Evolutionary conservation across 306 rosid species (phyloP).

Genomic region (Gleditsia sinensis): DNA sequence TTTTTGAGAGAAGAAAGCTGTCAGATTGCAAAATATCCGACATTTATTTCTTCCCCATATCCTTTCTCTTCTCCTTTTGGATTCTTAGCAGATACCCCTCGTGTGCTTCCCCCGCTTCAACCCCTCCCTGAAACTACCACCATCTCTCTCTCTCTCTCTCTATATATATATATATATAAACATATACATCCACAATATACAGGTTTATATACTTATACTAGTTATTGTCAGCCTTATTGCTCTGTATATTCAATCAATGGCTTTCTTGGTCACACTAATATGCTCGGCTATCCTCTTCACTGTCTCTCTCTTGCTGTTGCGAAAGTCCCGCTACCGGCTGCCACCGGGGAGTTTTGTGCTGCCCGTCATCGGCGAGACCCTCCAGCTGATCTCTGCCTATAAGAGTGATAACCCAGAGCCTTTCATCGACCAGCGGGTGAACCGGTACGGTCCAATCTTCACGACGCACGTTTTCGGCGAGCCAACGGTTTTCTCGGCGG

Average conservation of each 20-base stretch:
- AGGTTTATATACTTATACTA: neutral
- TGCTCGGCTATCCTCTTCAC: slow-evolving; percentile 1
- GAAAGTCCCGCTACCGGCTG: slow-evolving; percentile 39
- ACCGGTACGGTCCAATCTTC: slow-evolving; percentile 74
- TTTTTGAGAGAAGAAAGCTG: neutral
- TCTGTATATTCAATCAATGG: slow-evolving; percentile 43
- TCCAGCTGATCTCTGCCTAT: slow-evolving; percentile 83
- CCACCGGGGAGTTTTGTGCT: slow-evolving; percentile 87
- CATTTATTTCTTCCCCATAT: slow-evolving; percentile 35
- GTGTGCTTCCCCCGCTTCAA: slow-evolving; percentile 33
- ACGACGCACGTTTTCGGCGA: slow-evolving; percentile 89
- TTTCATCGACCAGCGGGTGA: slow-evolving; percentile 76
- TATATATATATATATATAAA: neutral
- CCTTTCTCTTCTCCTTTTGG: slow-evolving; percentile 17
- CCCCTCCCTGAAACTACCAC: slow-evolving; percentile 28
- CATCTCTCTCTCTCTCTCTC: neutral
- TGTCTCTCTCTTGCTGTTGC: slow-evolving; percentile 39
- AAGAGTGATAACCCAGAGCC: slow-evolving; percentile 95
- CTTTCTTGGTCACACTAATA: slow-evolving; percentile 30
- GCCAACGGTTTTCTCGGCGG: slow-evolving; percentile 85
- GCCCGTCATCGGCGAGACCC: slow-evolving; percentile 82
- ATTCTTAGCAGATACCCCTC: slow-evolving; percentile 43
- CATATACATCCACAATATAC: neutral
- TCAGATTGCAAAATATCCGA: slow-evolving; percentile 46
- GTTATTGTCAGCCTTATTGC: neutral